phyloP scores from a whole-genome alignment of 768 basidiomycete species.

The Phlegmacium glaucopus region DNA sequence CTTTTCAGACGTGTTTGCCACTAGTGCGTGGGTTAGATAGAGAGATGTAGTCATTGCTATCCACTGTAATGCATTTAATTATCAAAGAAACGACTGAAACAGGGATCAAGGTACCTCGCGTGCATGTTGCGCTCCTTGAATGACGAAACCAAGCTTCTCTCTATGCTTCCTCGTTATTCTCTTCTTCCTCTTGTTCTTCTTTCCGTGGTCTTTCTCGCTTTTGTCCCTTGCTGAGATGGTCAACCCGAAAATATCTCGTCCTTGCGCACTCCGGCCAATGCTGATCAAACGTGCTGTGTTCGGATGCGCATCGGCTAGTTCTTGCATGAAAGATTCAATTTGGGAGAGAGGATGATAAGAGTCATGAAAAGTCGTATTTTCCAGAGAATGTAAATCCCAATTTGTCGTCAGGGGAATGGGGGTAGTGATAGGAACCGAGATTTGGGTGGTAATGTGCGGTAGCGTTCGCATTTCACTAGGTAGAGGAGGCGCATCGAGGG shows the following conservation, averaged over 20 bases:
- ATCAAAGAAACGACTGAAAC: slow-evolving; percentile 1
- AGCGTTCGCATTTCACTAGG: slow-evolving; percentile 19
- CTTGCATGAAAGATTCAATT: slow-evolving; percentile 47
- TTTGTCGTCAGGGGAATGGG: slow-evolving; percentile 10
- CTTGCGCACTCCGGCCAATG: slow-evolving; percentile 57
- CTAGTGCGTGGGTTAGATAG: slow-evolving; percentile 70
- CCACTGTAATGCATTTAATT: slow-evolving; percentile 51
- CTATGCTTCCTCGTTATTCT: slow-evolving; percentile 13
- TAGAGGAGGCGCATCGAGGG: slow-evolving; percentile 16
- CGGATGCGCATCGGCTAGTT: slow-evolving; percentile 45
- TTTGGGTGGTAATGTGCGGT: slow-evolving; percentile 18
- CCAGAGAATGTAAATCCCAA: slow-evolving; percentile 33
- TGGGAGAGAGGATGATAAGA: slow-evolving; percentile 56
- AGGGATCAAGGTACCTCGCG: slow-evolving; percentile 8
- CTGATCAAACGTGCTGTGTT: slow-evolving; percentile 40
- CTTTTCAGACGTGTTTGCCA: slow-evolving; percentile 44
- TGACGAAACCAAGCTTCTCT: slow-evolving; percentile 55
- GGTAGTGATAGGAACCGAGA: slow-evolving; percentile 12
- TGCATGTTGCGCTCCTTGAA: slow-evolving; percentile 43
- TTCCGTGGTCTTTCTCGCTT: slow-evolving; percentile 5
- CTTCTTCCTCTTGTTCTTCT: slow-evolving; percentile 14
- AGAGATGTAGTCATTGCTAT: slow-evolving; percentile 71
- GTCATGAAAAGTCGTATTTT: slow-evolving; percentile 38
- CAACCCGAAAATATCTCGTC: slow-evolving; percentile 54
- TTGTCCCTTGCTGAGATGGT: slow-evolving; percentile 36